Percentiles rank a stretch among this genome's conserved stretches.
Conservation (phyloP, 2,329 filamentous ascomycete genomes). For the Alternaria sp. region DNA sequence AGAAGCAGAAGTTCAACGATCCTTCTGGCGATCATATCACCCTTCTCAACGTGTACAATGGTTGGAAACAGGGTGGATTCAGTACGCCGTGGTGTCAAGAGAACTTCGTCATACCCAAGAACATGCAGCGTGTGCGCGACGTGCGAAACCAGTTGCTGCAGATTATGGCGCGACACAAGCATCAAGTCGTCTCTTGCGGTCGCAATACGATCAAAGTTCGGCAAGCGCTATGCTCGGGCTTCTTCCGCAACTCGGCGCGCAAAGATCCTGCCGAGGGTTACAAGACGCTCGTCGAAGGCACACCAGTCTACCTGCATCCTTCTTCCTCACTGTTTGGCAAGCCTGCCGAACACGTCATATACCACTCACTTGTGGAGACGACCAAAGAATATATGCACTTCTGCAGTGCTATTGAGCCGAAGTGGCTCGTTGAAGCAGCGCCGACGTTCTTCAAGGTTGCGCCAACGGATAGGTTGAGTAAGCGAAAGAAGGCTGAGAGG, state of each 20-base stretch:
- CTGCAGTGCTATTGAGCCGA: slow-evolving; percentile 91
- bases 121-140: slow-evolving; percentile 88
- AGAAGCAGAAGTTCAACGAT: slow-evolving; percentile 97
- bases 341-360: slow-evolving; percentile 94
- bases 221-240: slow-evolving; percentile 87
- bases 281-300: slow-evolving; percentile 95
- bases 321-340: slow-evolving; percentile 92
- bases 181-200: slow-evolving; percentile 82
- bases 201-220: slow-evolving; percentile 86
- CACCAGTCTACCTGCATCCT: slow-evolving; percentile 93
- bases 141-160: slow-evolving; percentile 89
- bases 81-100: slow-evolving; percentile 94
- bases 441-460: slow-evolving; percentile 99
- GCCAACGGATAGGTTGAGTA: slow-evolving; percentile 82
- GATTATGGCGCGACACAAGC: slow-evolving; percentile 92
- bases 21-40: slow-evolving; percentile 93
- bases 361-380: slow-evolving; percentile 87
- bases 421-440: slow-evolving; percentile 92
- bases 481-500: slow-evolving; percentile 90
- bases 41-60: slow-evolving; percentile 93
- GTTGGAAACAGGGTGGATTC: slow-evolving; percentile 87
- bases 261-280: slow-evolving; percentile 98
- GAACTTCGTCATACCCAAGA: slow-evolving; percentile 93
- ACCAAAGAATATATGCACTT: slow-evolving; percentile 99
- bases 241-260: slow-evolving; percentile 92